Evolutionary conservation across 2,329 filamentous ascomycete genomes (phyloP), one percentile per base, ranked within the genome.

Genomic region (Conoideocrella luteorostrata): DNA sequence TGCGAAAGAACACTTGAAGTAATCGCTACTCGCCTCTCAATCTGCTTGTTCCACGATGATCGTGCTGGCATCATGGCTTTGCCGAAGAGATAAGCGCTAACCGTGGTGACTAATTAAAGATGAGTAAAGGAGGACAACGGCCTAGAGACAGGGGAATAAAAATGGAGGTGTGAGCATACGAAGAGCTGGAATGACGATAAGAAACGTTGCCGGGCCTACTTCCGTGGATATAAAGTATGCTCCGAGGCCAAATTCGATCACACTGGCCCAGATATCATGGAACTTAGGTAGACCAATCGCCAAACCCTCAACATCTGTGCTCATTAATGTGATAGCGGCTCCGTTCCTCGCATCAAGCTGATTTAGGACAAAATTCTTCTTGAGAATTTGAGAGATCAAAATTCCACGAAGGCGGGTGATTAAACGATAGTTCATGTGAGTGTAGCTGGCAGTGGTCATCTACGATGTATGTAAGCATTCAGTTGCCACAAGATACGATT

Each of bases 161-260:
- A 7, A 18, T 2, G 7, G 4, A 7, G 5, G 17, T 1, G 34
- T 7, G 18, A 22, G 44, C 39, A 40, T 34, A 43, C 53, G 40
- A n/a, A 82, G 86, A 47, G 83, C 80, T 3, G 86, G 86, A 45
- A 89, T 89, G 83, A 75, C 77, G 11, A 47, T 38, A 11, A 51
- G 37, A 13, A 51, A 46, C 11, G 35, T 43, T 15, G 48, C 44
- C 2, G 15, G 23, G 6, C 46, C 45, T 17, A 49, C 41, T 13
- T 36, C 15, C 2, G 34, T 42, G 4, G 39, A 29, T n/a, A 52
- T 23, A 10, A 52, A 23, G 29, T 48, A 52, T 4, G 45, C 44
- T n/a, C 43, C 50, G 5, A 50, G 23, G 6, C 18, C 41, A 28
- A 51, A 28, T 32, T 52, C 47, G 33, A 67, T 48, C 1, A 59